A percentile compares a stretch with the other conserved stretches of the same genome.
Evolutionary conservation across 2,329 filamentous ascomycete genomes (phyloP).

Genomic region (Aspergillus sp.): DNA sequence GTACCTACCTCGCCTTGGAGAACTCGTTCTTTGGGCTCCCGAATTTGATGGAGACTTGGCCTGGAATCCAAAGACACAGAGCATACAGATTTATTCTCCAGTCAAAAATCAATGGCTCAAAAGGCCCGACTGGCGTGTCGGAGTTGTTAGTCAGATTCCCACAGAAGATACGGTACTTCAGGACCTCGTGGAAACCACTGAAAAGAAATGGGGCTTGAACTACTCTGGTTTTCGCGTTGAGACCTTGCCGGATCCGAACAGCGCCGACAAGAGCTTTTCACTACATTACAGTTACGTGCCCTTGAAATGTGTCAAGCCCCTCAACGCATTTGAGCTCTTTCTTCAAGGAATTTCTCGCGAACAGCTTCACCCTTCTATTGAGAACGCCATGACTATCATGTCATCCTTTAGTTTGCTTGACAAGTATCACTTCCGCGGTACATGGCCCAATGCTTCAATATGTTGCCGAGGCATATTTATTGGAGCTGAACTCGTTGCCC

Average conservation of each 20-base stretch:
- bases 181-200: conserved; percentile 51
- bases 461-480: conserved; percentile 60
- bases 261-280: conserved; percentile 55
- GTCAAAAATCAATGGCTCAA: conserved; percentile 39
- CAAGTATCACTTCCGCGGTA: conserved; percentile 57
- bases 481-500: conserved; percentile 59
- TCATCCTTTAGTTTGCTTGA: conserved; percentile 59
- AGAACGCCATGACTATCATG: conserved; percentile 57
- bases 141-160: conserved; percentile 59
- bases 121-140: conserved; percentile 60
- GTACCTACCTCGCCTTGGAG: conserved; percentile 60
- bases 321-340: conserved; percentile 58
- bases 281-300: conserved; percentile 61
- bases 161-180: conserved; percentile 47
- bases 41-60: conserved; percentile 43
- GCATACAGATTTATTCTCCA: conserved; percentile 41
- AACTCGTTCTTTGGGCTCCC: conserved; percentile 59
- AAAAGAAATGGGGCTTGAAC: conserved; percentile 50
- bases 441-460: conserved; percentile 60
- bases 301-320: conserved; percentile 59
- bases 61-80: conserved; percentile 36
- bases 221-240: conserved; percentile 63
- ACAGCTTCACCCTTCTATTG: conserved; percentile 58
- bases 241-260: conserved; percentile 57
- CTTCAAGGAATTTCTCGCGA: conserved; percentile 46